Conservation (phyloP, 1,284 basidiomycete species). For the Melanopsichium pennsylvanicum region DNA sequence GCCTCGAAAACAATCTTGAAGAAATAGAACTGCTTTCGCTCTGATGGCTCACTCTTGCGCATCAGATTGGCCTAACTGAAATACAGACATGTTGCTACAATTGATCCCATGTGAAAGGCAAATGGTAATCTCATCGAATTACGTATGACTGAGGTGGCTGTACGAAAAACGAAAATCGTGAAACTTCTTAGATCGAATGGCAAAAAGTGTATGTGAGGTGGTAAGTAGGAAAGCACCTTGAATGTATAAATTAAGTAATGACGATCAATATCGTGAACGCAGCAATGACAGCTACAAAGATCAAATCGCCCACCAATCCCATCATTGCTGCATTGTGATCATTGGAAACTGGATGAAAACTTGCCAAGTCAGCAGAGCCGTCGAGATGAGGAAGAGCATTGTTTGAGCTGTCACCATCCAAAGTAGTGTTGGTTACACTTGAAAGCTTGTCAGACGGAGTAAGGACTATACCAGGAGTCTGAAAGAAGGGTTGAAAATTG, state of each 20-base stretch:
- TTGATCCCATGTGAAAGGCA: too few relatives aligned
- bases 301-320: background rate
- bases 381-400: slow-evolving; percentile 15
- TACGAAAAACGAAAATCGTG: too few relatives aligned
- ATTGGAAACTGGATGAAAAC: background rate
- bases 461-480: slow-evolving; percentile 23
- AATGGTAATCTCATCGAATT: too few relatives aligned
- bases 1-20: too few relatives aligned
- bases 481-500: slow-evolving; percentile 11
- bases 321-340: background rate
- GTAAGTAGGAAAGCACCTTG: too few relatives aligned
- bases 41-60: too few relatives aligned
- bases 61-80: too few relatives aligned
- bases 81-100: too few relatives aligned
- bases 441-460: background rate
- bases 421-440: slow-evolving; percentile 14
- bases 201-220: too few relatives aligned
- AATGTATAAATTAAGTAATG: slow-evolving; percentile 1
- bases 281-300: slow-evolving; percentile 8
- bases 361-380: slow-evolving; percentile 7
- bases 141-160: too few relatives aligned
- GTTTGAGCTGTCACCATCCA: background rate
- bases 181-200: too few relatives aligned
- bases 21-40: too few relatives aligned
- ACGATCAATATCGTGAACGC: slow-evolving; percentile 18